Evolutionary conservation across 2,329 filamentous ascomycete species (phyloP).

Genomic region (Ceratocystis harringtonii): DNA sequence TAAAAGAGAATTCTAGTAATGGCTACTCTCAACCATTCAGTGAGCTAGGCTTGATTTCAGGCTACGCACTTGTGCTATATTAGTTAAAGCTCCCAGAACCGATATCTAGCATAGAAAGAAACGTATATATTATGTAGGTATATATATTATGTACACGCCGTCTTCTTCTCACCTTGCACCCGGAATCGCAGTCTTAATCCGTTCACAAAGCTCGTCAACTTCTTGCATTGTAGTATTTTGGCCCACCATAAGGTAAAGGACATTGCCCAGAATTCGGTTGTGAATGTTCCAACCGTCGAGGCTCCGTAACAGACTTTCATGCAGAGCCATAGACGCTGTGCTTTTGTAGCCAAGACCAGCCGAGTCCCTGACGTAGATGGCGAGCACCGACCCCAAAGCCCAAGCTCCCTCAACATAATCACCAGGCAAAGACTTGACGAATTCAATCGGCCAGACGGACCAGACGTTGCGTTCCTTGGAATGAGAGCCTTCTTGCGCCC

Average conservation of each 20-base stretch:
- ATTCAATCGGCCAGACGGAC: constrained; percentile 54
- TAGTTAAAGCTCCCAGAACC: too few relatives aligned
- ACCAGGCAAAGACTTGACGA: constrained; percentile 44
- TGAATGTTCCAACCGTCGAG: constrained; percentile 34
- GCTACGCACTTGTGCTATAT: too few relatives aligned
- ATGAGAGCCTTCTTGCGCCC: constrained; percentile 20
- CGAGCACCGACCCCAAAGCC: constrained; percentile 60
- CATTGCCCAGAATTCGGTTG: constrained; percentile 40
- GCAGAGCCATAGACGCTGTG: constrained; percentile 31
- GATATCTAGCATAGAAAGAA: too few relatives aligned
- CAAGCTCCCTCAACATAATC: constrained; percentile 48
- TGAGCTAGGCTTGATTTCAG: too few relatives aligned
- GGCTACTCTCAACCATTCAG: too few relatives aligned
- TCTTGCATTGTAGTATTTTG: constrained; percentile 28
- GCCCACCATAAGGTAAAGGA: constrained; percentile 43
- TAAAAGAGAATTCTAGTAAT: too few relatives aligned
- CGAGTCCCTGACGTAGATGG: constrained; percentile 38
- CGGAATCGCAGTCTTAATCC: not conserved
- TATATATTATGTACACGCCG: too few relatives aligned
- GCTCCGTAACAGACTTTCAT: constrained; percentile 23
- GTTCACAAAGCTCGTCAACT: not conserved
- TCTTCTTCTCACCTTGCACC: not conserved
- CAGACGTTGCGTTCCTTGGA: constrained; percentile 29
- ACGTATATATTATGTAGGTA: too few relatives aligned
- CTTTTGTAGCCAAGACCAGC: constrained; percentile 34